Evolutionary conservation across 2,329 filamentous ascomycete species (phyloP).

Genomic region (Colletotrichum kahawae): DNA sequence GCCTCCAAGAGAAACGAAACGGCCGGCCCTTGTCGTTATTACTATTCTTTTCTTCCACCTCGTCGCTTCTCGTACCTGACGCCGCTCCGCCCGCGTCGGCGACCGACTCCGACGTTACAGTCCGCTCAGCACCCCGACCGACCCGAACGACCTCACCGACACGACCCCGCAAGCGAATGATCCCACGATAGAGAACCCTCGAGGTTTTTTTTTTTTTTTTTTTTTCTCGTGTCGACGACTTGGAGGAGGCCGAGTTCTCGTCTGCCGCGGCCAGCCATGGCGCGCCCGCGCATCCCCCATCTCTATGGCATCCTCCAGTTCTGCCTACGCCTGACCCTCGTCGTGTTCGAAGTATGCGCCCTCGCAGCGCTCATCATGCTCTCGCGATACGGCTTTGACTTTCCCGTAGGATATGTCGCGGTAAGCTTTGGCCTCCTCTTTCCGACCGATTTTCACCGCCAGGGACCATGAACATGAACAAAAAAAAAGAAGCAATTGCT

Average conservation of each 20-base stretch:
- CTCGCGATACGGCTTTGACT: slow-evolving; percentile 17
- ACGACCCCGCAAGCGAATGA: background rate
- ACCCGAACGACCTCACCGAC: background rate
- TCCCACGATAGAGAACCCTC: slow-evolving; percentile 6
- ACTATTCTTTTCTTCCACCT: background rate
- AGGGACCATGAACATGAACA: no score
- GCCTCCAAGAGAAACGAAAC: background rate
- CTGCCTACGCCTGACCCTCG: slow-evolving; percentile 22
- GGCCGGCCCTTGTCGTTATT: background rate
- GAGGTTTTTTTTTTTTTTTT: background rate
- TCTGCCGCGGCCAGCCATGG: slow-evolving; percentile 8
- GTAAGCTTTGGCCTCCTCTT: background rate
- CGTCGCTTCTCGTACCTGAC: background rate
- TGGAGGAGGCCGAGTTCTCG: background rate
- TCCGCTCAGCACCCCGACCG: background rate
- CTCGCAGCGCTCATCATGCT: slow-evolving; percentile 22
- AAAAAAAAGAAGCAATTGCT: background rate
- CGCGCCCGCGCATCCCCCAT: slow-evolving; percentile 21
- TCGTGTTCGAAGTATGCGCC: slow-evolving; percentile 24
- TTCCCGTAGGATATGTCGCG: slow-evolving; percentile 21
- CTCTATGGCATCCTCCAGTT: slow-evolving; percentile 25
- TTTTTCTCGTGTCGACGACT: background rate
- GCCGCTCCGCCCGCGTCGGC: background rate
- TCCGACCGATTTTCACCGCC: no score
- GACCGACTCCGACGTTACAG: background rate